Evolutionary conservation across 2,329 filamentous ascomycete species (phyloP).

Genomic region (Penicillium sp.): DNA sequence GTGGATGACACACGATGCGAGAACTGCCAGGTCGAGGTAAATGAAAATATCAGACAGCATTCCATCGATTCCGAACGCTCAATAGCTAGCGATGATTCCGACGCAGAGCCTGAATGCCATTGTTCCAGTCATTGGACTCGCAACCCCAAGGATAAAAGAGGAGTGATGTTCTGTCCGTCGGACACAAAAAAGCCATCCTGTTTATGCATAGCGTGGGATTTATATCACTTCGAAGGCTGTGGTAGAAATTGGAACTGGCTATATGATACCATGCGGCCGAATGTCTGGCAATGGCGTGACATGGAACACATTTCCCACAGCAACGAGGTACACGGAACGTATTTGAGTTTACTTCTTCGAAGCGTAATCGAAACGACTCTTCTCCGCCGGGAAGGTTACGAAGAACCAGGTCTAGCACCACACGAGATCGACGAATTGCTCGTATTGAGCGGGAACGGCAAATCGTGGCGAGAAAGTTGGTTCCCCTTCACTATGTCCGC

Average conservation of each 20-base stretch:
- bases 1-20: slow-evolving; percentile 27
- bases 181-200: slow-evolving; percentile 20
- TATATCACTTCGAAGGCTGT: slow-evolving; percentile 37
- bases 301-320: slow-evolving; percentile 25
- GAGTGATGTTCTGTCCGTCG: slow-evolving; percentile 17
- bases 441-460: slow-evolving; percentile 25
- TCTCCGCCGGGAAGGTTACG: slow-evolving; percentile 28
- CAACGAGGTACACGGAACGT: slow-evolving; percentile 38
- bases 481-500: slow-evolving; percentile 41
- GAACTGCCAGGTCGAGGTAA: slow-evolving; percentile 27
- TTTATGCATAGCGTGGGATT: slow-evolving; percentile 29
- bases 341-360: slow-evolving; percentile 38
- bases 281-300: slow-evolving; percentile 1
- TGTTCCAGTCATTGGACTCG: slow-evolving; percentile 1
- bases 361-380: slow-evolving; percentile 44
- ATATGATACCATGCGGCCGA: slow-evolving; percentile 36
- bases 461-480: slow-evolving; percentile 15
- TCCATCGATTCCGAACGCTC: not conserved
- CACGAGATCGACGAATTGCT: slow-evolving; percentile 43
- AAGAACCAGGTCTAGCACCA: slow-evolving; percentile 29
- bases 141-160: not conserved
- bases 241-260: slow-evolving; percentile 41
- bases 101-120: not conserved
- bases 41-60: not conserved
- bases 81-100: not conserved